Conservation (phyloP, 163 green algal genomes). For the Scenedesmus sp. region DNA sequence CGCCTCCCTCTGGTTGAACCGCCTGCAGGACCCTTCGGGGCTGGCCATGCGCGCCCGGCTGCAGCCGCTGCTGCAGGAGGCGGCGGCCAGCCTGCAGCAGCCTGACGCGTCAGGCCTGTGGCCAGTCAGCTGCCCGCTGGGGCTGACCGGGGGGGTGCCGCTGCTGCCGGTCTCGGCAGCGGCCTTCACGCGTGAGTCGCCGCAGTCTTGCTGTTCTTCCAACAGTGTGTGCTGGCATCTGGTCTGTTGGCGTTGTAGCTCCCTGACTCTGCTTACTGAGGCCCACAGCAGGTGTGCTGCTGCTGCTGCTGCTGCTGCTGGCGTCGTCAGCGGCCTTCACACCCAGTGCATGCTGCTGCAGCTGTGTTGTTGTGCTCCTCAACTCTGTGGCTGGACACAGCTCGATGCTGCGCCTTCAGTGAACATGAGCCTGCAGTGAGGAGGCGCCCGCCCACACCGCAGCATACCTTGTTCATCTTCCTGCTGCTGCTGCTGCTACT, state of each 20-base stretch:
- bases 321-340: neutral
- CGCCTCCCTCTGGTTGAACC: no score
- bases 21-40: constrained; percentile 31
- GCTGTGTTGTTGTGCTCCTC: no score
- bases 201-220: no score
- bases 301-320: neutral
- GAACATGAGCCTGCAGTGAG: no score
- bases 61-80: constrained; percentile 54
- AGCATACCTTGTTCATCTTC: no score
- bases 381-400: no score
- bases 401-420: no score
- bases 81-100: constrained; percentile 18
- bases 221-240: no score
- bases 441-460: no score
- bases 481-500: neutral
- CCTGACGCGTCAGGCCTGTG: constrained; percentile 3
- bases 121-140: constrained; percentile 26
- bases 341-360: neutral
- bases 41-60: neutral
- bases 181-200: constrained; percentile 53
- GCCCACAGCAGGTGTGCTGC: no score
- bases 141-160: constrained; percentile 27
- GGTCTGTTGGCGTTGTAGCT: no score
- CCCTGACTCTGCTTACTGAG: no score
- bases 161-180: constrained; percentile 35